Percentiles rank a stretch among this genome's conserved stretches.
These are phyloP conservation scores for Posidonia australis DNA, from an alignment of 106 monocot species.

Conservation along the genomic window DNA sequence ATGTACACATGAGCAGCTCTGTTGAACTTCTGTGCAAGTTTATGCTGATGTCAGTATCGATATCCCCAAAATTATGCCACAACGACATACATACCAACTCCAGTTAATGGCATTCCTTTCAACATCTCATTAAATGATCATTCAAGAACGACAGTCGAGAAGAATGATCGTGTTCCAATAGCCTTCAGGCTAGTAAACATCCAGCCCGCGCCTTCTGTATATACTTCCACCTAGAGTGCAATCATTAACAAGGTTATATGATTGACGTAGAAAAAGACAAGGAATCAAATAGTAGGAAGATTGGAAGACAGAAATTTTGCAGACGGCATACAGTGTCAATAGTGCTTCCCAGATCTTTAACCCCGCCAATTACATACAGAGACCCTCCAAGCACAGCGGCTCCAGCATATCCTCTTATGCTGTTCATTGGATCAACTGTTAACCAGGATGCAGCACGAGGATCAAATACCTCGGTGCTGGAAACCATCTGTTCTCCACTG, in stretches of 20 bases:
- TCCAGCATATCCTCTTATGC: constrained; percentile 44
- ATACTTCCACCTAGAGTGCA: constrained; percentile 65
- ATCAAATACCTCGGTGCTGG: constrained; percentile 58
- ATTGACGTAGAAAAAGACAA: neutral
- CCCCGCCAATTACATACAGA: constrained; percentile 48
- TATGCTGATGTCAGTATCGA: neutral
- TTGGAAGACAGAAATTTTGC: neutral
- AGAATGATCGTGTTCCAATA: constrained; percentile 46
- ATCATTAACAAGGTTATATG: neutral
- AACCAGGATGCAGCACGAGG: constrained; percentile 49
- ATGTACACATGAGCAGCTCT: too few species aligned
- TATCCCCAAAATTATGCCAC: constrained; percentile 1
- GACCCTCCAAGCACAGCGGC: constrained; percentile 29
- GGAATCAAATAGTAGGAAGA: neutral
- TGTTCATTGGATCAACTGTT: constrained; percentile 38
- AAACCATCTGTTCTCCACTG: constrained; percentile 37
- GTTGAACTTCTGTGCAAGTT: too few species aligned
- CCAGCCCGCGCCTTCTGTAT: constrained; percentile 49
- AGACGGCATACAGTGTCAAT: constrained; percentile 33
- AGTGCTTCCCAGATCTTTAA: constrained; percentile 12
- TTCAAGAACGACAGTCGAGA: constrained; percentile 39
- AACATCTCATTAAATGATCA: neutral
- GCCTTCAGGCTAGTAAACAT: constrained; percentile 12
- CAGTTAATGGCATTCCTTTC: neutral
- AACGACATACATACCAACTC: too few species aligned